Conservation (phyloP, 2,329 filamentous ascomycete genomes). For the Endoconidiophora polonica region DNA sequence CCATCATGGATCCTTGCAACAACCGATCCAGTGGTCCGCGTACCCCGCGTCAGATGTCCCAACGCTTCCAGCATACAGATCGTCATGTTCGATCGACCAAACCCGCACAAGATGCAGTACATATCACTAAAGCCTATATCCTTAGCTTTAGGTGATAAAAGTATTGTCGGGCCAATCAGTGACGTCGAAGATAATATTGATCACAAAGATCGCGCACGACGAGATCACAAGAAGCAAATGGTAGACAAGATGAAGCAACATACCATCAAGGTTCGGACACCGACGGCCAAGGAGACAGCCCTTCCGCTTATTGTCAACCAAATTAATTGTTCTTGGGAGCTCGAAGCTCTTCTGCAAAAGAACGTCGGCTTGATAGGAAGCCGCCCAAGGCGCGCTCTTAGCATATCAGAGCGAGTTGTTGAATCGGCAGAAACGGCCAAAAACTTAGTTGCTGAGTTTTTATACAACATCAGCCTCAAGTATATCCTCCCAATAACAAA, state of each 20-base stretch:
- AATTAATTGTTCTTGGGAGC: conserved; percentile 88
- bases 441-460: conserved; percentile 50
- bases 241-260: conserved; percentile 80
- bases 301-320: conserved; percentile 74
- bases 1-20: conserved; percentile 52
- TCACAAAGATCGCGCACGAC: conserved; percentile 38
- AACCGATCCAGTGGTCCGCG: conserved; percentile 30
- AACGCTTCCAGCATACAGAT: conserved; percentile 64
- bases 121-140: conserved; percentile 82
- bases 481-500: conserved; percentile 68
- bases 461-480: conserved; percentile 54
- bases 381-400: conserved; percentile 66
- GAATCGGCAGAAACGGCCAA: conserved; percentile 80
- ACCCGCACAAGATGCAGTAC: conserved; percentile 85
- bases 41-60: conserved; percentile 61
- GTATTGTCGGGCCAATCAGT: conserved; percentile 21
- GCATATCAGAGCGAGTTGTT: conserved; percentile 85
- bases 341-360: conserved; percentile 70
- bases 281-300: conserved; percentile 68
- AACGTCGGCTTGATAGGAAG: conserved; percentile 76
- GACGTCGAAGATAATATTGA: conserved; percentile 53
- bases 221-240: conserved; percentile 46
- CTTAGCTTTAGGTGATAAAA: conserved; percentile 64
- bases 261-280: conserved; percentile 59
- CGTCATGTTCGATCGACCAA: conserved; percentile 74